Base-by-base conservation (phyloP, 2,329 filamentous ascomycete species). In the Neonectria hederae region DNA sequence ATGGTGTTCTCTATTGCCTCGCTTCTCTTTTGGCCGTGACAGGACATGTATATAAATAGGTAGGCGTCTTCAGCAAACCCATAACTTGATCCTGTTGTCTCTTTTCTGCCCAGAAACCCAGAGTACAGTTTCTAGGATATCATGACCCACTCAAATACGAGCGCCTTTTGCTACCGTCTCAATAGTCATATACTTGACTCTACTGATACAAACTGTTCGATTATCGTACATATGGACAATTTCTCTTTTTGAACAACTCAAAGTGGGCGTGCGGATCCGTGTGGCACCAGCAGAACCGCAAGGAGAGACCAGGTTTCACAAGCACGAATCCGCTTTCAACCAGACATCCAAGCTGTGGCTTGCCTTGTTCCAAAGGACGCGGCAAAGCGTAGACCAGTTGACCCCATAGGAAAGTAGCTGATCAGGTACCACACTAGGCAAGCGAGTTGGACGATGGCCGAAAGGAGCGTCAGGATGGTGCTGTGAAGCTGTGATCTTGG, bases 381-480 rank as follows among this genome's bases (percentile, higher is more conserved):
- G 62, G 94, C 94, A 70, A 97, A 88, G 64, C 95, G 90, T 69
- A 99, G 82, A 45, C 96, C 93, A 59, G 90, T 92, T 62, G 92
- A 92, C 43, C 96, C 96, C 94, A 98, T 97, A 26, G 96, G 96
- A 75, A 98, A 98, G 80, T 99, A 99, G 81, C 93, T 97, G 79
- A 98, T 90, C 51, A 97, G 85, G 81, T 98, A 98, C 95, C 95
- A 98, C 51, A 93, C 69, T 68, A 98, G 83, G 67, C 91, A 92
- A 57, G 90, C 89, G 59, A 98, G 84, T 78, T 99, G 96, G 71
- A 94, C 82, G 65, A 97, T 85, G 66, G 93, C 90, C 22, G 94
- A 92, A 68, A 97, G 83, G 59, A 98, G 84, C 17, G 96, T 98
- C 69, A 98, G 87, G 66, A 97, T 81, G 43, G 92, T 94, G 76